Evolutionary conservation across 345 rosid species (phyloP), one percentile per base, ranked within the genome.

Genomic region (Salix caprea): DNA sequence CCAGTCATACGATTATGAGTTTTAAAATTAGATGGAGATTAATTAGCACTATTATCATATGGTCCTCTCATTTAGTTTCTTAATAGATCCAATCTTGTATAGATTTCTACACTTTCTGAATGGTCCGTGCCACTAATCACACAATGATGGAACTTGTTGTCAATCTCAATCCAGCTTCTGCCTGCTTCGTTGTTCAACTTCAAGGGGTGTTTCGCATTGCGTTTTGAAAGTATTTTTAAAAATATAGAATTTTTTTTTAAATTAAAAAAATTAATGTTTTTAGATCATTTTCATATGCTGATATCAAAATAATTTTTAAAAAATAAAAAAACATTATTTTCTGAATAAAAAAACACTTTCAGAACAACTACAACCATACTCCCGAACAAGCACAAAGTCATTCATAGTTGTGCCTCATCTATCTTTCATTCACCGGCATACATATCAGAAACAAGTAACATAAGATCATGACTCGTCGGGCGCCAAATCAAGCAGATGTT

Each of bases 111-210:
- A 67, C 81, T 81, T 70, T 71, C 72, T 30, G 77, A 75, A 56
- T 72, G 85, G 60, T 77, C 80, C 65, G 65, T 81, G 69, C 66
- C 73, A 36, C 83, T 77, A 32, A 85, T 83, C 69, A 74, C 78
- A 32, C 77, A 82, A 48, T 46, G 40, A 72, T 82, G 85, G 19
- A 81, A 73, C 68, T 74, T 77, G 9, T 72, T 79, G 30, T 84
- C 74, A 66, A 79, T 79, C 77, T 84, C 83, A 67, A 84, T 79
- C 85, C 82, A 79, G 73, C 87, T 84, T 42, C 75, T 71, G 13
- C 87, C 87, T 67, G 79, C 78, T 50, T 74, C 0, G 30, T 82
- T 79, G 48, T 62, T 67, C 44, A 84, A 61, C 73, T 65, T 82
- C 70, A 84, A 26, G 28, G 30, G 30, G 4, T 32, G 5, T 32